Evolutionary conservation across 345 rosid species (phyloP).

Genomic region (Dipteronia sinensis): DNA sequence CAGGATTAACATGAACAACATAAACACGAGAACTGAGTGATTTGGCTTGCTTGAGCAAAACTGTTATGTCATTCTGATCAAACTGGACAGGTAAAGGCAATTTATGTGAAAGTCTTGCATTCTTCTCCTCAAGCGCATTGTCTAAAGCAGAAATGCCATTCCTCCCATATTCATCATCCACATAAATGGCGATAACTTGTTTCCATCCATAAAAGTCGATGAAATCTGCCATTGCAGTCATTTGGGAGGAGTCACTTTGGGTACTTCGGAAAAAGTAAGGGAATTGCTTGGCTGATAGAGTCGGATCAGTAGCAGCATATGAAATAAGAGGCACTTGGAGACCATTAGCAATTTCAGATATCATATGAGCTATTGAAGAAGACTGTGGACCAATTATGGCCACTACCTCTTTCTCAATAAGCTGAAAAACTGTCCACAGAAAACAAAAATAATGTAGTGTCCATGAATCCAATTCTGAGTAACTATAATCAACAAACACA

Average conservation of each 20-base stretch:
- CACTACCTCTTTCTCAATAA: constrained; percentile 63
- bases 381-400: constrained; percentile 82
- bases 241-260: constrained; percentile 71
- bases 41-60: constrained; percentile 54
- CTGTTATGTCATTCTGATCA: constrained; percentile 36
- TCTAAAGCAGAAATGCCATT: constrained; percentile 64
- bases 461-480: constrained; percentile 1
- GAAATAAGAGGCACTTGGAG: constrained; percentile 81
- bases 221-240: constrained; percentile 76
- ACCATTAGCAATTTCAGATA: constrained; percentile 59
- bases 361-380: constrained; percentile 73
- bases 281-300: constrained; percentile 80
- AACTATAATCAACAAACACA: background rate
- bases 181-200: constrained; percentile 62
- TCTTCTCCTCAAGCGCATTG: constrained; percentile 52
- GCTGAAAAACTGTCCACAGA: constrained; percentile 59
- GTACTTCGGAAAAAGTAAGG: constrained; percentile 78
- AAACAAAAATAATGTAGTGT: background rate
- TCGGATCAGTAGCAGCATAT: constrained; percentile 88
- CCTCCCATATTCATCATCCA: constrained; percentile 85
- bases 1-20: constrained; percentile 74
- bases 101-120: constrained; percentile 52
- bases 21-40: constrained; percentile 66
- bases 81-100: constrained; percentile 50
- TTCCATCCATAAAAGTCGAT: constrained; percentile 71